Evolutionary conservation across 768 basidiomycete species (phyloP).

Genomic region (Leccinum disarticulatum): DNA sequence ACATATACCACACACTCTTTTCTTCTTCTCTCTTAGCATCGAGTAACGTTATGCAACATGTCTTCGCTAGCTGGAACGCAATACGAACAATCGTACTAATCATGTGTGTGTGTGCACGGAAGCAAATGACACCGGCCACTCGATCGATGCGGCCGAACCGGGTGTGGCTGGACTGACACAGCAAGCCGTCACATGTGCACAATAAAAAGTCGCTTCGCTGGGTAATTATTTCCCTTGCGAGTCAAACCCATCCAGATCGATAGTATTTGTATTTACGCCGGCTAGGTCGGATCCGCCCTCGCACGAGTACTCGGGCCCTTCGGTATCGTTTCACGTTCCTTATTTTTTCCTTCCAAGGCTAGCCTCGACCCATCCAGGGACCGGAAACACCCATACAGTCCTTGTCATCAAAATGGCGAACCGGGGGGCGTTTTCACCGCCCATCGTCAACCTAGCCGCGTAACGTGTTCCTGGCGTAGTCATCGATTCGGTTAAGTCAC

Average conservation of each 20-base stretch:
- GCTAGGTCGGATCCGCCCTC: background rate
- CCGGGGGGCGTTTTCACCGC: background rate
- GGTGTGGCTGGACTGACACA: background rate
- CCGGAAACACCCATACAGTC: background rate
- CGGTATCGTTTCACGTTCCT: background rate
- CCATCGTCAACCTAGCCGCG: background rate
- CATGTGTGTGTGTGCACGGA: background rate
- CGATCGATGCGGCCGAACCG: background rate
- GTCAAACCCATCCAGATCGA: background rate
- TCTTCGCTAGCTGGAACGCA: background rate
- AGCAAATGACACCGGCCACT: background rate
- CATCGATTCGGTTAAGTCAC: background rate
- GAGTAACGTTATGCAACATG: background rate
- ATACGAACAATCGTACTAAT: background rate
- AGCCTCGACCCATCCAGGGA: background rate
- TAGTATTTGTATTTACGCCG: background rate
- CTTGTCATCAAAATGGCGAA: background rate
- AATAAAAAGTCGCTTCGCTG: background rate
- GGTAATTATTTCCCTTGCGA: background rate
- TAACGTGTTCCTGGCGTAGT: background rate
- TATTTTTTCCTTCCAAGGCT: background rate
- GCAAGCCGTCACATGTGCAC: background rate
- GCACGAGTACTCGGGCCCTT: background rate
- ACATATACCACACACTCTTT: conserved; percentile 29
- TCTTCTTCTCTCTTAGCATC: conserved; percentile 3